Evolutionary conservation across 2,329 filamentous ascomycete species (phyloP).

Genomic region (Xylariales sp.): DNA sequence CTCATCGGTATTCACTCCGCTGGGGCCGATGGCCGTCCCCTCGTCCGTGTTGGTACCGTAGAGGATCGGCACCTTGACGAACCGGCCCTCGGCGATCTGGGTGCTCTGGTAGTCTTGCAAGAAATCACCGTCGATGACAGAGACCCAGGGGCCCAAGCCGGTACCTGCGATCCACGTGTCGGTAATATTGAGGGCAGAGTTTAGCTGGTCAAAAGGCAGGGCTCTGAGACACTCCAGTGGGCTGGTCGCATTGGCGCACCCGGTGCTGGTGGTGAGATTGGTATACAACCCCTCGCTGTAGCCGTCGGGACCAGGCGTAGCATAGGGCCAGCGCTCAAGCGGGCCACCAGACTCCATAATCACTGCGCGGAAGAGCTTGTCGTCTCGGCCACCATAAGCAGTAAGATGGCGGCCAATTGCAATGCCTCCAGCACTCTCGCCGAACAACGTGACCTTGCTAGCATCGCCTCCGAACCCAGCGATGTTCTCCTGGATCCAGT

Average conservation of each 20-base stretch:
- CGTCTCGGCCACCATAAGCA: constrained; percentile 31
- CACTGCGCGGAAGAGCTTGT: constrained; percentile 14
- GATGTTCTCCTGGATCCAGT: constrained; percentile 34
- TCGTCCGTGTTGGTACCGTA: constrained; percentile 28
- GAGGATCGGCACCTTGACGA: constrained; percentile 22
- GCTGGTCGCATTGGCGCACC: constrained; percentile 18
- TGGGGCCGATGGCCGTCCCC: constrained; percentile 16
- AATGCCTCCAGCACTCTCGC: constrained; percentile 40
- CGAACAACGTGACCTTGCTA: constrained; percentile 37
- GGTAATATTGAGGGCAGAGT: constrained; percentile 13
- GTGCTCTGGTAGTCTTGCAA: constrained; percentile 15
- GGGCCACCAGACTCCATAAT: constrained; percentile 36
- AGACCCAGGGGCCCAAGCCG: constrained; percentile 18
- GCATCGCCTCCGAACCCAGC: constrained; percentile 32
- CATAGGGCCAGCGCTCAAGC: constrained; percentile 21
- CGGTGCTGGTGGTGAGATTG: constrained; percentile 20
- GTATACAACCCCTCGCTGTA: constrained; percentile 23
- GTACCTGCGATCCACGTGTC: too few species aligned
- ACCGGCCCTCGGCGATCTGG: constrained; percentile 18
- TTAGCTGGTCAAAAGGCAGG: constrained; percentile 21
- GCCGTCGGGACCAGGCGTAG: too few species aligned
- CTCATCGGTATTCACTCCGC: constrained; percentile 22
- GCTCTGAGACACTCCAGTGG: constrained; percentile 21
- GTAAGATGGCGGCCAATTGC: constrained; percentile 37
- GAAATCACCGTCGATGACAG: constrained; percentile 25